Conservation (phyloP, 2,329 filamentous ascomycete species). For the Aspergillus melleus region DNA sequence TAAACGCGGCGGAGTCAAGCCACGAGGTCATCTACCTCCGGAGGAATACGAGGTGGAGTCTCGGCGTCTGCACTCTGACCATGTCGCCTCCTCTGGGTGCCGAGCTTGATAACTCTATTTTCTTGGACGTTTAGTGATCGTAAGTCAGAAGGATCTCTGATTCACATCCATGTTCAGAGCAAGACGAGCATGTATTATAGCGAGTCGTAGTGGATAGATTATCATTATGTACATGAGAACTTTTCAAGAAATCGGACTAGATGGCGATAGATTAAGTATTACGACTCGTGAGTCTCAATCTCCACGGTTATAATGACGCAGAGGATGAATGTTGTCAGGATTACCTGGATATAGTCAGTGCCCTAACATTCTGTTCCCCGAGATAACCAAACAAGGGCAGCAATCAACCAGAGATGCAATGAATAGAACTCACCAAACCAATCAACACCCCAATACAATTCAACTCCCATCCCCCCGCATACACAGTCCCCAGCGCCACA, state of each 20-base stretch:
- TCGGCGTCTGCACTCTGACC: too few relatives aligned
- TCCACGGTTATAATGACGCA: constrained; percentile 6
- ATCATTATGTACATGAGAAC: background rate
- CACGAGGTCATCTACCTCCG: too few relatives aligned
- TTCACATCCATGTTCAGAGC: too few relatives aligned
- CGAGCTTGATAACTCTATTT: too few relatives aligned
- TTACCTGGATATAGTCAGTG: constrained; percentile 8
- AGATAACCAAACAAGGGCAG: too few relatives aligned
- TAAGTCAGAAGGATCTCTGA: too few relatives aligned
- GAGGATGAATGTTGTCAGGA: constrained; percentile 16
- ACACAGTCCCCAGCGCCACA: constrained; percentile 57
- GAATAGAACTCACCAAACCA: constrained; percentile 47
- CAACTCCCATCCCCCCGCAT: constrained; percentile 62
- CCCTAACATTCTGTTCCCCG: too few relatives aligned
- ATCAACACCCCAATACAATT: constrained; percentile 48
- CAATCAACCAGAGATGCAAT: too few relatives aligned
- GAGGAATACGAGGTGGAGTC: too few relatives aligned
- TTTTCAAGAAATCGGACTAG: background rate
- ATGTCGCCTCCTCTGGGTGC: too few relatives aligned
- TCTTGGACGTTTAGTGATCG: too few relatives aligned
- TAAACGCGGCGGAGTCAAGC: too few relatives aligned
- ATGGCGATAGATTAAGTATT: background rate
- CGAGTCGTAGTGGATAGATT: background rate
- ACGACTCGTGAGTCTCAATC: background rate
- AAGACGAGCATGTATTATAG: background rate